Evolutionary conservation across 73 alveolate species (phyloP).

Genomic region (Symbiodinium pilosum): DNA sequence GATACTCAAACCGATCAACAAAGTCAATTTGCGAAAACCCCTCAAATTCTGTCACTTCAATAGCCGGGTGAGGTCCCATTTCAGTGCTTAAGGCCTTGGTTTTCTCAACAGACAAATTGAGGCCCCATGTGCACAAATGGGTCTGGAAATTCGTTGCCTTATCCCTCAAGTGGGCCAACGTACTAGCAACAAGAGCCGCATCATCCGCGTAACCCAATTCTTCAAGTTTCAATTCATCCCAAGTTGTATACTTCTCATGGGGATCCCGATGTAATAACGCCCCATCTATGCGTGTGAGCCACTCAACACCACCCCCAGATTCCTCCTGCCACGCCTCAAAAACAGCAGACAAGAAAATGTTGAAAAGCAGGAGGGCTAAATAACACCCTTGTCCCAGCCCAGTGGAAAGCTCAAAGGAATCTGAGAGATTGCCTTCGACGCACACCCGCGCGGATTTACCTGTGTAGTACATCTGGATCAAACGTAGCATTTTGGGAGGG

Average conservation of each 20-base stretch:
- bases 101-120: background rate
- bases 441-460: background rate
- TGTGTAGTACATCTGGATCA: background rate
- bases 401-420: background rate
- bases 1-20: background rate
- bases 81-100: background rate
- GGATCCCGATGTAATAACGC: background rate
- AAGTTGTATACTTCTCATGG: background rate
- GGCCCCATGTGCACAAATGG: background rate
- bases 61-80: background rate
- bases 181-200: constrained; percentile 22
- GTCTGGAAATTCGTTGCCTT: background rate
- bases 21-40: background rate
- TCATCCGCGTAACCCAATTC: constrained; percentile 44
- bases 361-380: background rate
- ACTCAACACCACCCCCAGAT: background rate
- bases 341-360: background rate
- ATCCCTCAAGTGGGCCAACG: background rate
- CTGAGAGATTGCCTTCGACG: constrained; percentile 12
- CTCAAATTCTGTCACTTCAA: background rate
- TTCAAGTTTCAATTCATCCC: background rate
- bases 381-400: constrained; percentile 71
- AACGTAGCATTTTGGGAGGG: background rate
- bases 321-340: background rate
- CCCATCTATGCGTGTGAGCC: background rate